Conservation (phyloP, 768 basidiomycete genomes). For the Cystoderma amianthinum region DNA sequence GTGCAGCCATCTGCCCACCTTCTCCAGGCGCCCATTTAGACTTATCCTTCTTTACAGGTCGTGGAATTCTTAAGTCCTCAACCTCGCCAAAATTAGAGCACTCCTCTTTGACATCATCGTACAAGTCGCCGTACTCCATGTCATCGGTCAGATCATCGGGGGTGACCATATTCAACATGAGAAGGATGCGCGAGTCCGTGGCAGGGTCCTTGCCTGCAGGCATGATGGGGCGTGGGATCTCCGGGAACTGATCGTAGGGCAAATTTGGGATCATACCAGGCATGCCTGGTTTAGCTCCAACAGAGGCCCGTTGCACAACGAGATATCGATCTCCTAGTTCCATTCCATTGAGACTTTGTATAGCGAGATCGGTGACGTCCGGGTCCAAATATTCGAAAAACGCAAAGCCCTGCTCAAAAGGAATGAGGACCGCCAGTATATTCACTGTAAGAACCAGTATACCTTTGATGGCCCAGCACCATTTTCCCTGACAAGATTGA, state of each 20-base stretch:
- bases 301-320: slow-evolving; percentile 94
- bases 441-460: neutral
- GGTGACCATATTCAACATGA: slow-evolving; percentile 99
- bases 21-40: slow-evolving; percentile 68
- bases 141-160: slow-evolving; percentile 88
- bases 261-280: slow-evolving; percentile 60
- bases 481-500: slow-evolving; percentile 96
- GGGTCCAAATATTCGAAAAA: slow-evolving; percentile 98
- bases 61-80: slow-evolving; percentile 81
- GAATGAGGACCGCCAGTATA: slow-evolving; percentile 4
- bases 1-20: slow-evolving; percentile 47
- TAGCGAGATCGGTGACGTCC: slow-evolving; percentile 87
- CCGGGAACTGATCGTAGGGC: slow-evolving; percentile 76
- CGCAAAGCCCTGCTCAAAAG: slow-evolving; percentile 76
- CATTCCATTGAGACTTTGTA: slow-evolving; percentile 95
- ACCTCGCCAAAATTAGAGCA: slow-evolving; percentile 76
- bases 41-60: slow-evolving; percentile 84
- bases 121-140: slow-evolving; percentile 88
- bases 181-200: slow-evolving; percentile 74
- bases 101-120: slow-evolving; percentile 92
- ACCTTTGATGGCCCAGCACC: slow-evolving; percentile 87
- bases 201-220: slow-evolving; percentile 65
- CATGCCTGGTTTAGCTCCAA: slow-evolving; percentile 77
- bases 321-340: slow-evolving; percentile 93
- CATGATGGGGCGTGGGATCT: slow-evolving; percentile 84